Conservation (phyloP, 2,329 filamentous ascomycete species). For the Trichoderma atroviride region DNA sequence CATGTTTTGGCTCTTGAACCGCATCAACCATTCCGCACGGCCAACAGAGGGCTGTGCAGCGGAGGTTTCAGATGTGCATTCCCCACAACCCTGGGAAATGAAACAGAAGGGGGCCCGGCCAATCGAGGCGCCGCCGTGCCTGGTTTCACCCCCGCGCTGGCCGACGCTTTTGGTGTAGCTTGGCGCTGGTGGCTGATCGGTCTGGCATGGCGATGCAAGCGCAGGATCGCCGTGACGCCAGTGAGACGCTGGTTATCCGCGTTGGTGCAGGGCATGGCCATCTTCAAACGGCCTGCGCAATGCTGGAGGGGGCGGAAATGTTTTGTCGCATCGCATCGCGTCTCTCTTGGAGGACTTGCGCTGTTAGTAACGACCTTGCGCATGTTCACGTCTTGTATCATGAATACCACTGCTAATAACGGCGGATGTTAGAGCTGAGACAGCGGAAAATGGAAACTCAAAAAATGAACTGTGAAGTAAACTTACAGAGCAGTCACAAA, state of each 20-base stretch:
- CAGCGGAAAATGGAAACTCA: no score
- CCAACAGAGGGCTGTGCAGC: constrained; percentile 13
- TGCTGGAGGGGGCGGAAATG: neutral
- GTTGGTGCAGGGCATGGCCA: neutral
- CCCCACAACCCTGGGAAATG: constrained; percentile 18
- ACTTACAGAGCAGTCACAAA: neutral
- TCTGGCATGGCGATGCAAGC: constrained; percentile 5
- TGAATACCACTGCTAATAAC: neutral
- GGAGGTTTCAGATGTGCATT: constrained; percentile 23
- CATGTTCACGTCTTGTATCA: neutral
- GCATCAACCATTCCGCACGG: constrained; percentile 15
- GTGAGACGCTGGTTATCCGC: constrained; percentile 18
- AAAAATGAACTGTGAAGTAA: neutral
- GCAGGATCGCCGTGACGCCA: constrained; percentile 3
- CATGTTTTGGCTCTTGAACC: neutral
- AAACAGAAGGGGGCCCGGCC: constrained; percentile 6
- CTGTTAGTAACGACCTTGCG: neutral
- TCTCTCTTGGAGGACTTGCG: neutral
- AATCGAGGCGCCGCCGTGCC: constrained; percentile 4
- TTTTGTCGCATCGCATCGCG: neutral
- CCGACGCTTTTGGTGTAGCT: constrained; percentile 16
- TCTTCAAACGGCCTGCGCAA: neutral
- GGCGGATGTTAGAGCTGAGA: neutral
- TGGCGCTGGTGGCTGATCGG: neutral
- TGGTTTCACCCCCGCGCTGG: constrained; percentile 22